phyloP scores from a whole-genome alignment of 768 basidiomycete species.

The Lepiota subincarnata region DNA sequence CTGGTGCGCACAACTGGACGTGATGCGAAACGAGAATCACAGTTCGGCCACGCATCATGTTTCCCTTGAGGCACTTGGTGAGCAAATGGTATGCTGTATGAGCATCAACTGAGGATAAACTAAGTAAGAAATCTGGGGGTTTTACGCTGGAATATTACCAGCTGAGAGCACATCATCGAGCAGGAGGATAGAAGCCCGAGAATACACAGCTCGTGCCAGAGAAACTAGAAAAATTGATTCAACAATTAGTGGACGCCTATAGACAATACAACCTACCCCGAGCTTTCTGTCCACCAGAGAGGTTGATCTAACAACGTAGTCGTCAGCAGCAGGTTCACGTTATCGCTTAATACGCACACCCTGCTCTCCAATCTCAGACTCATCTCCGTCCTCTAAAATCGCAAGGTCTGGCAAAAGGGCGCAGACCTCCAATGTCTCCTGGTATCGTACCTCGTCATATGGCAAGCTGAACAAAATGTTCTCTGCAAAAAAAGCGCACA shows the following conservation, averaged over 20 bases:
- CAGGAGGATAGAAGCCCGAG: conserved; percentile 74
- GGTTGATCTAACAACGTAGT: conserved; percentile 33
- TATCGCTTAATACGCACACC: conserved; percentile 45
- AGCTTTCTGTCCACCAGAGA: conserved; percentile 67
- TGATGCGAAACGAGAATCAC: conserved; percentile 94
- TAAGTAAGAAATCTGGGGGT: not conserved
- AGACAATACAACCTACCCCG: conserved; percentile 39
- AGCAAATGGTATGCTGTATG: conserved; percentile 91
- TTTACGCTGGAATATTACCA: conserved; percentile 25
- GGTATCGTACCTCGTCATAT: conserved; percentile 74
- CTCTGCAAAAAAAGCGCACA: conserved; percentile 18
- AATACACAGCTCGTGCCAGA: conserved; percentile 79
- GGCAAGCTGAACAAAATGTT: conserved; percentile 84
- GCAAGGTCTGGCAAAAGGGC: conserved; percentile 72
- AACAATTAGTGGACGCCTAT: conserved; percentile 40
- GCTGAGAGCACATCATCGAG: conserved; percentile 78
- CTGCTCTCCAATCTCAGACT: conserved; percentile 84
- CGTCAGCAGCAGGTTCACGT: not conserved
- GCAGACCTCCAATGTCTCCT: conserved; percentile 70
- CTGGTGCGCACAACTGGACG: conserved; percentile 80
- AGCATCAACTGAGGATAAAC: conserved; percentile 64
- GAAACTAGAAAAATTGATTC: conserved; percentile 23
- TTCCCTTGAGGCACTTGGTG: conserved; percentile 77
- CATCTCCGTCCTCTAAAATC: conserved; percentile 85
- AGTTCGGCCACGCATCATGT: conserved; percentile 76